A percentile compares a stretch with the other conserved stretches of the same genome.
Evolutionary conservation across 345 rosid species (phyloP).

Genomic region (Brassica napus): DNA sequence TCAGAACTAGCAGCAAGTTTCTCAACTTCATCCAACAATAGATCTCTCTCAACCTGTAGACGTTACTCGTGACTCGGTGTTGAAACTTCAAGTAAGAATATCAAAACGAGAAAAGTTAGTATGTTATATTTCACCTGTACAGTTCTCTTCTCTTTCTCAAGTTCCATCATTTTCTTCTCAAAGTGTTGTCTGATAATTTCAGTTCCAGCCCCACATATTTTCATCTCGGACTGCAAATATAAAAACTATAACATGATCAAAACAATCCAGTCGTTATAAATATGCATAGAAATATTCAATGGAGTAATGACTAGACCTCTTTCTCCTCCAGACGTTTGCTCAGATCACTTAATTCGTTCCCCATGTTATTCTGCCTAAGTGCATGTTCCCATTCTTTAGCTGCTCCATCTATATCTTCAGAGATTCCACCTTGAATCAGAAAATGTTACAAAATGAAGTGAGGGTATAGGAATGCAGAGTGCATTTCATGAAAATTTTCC

Average conservation of each 20-base stretch:
- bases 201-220: constrained; percentile 54
- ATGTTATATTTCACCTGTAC: constrained; percentile 46
- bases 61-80: constrained; percentile 19
- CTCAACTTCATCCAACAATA: constrained; percentile 60
- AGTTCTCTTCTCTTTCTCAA: constrained; percentile 71
- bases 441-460: background rate
- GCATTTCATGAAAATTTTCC: background rate
- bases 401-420: constrained; percentile 74
- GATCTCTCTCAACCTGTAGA: constrained; percentile 70
- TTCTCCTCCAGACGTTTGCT: constrained; percentile 86
- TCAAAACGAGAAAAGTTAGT: constrained; percentile 14
- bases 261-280: background rate
- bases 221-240: constrained; percentile 71
- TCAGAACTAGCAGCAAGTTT: constrained; percentile 62
- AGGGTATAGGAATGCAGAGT: background rate
- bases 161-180: constrained; percentile 72
- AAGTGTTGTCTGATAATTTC: constrained; percentile 68
- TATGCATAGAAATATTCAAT: background rate
- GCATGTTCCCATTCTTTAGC: constrained; percentile 92
- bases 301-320: constrained; percentile 55
- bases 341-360: constrained; percentile 76
- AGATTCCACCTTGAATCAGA: constrained; percentile 47
- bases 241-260: background rate
- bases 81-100: background rate
- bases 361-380: constrained; percentile 76